These are phyloP conservation scores for Termitomyces sp. DNA, from an alignment of 768 basidiomycete genomes.

Conservation along the genomic window DNA sequence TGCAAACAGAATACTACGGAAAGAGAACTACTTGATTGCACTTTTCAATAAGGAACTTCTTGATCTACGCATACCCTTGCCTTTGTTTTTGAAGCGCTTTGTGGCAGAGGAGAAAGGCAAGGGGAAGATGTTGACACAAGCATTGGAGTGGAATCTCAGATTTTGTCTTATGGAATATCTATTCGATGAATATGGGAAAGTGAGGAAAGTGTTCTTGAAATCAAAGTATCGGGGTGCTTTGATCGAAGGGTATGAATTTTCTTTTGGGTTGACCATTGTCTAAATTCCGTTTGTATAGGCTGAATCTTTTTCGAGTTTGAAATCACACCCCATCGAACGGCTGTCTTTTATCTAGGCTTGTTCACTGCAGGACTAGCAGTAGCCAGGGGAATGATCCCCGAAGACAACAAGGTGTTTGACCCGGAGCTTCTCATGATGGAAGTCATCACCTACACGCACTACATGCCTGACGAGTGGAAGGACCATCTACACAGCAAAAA, in stretches of 20 bases:
- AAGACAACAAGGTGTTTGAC: constrained; percentile 91
- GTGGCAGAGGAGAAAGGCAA: constrained; percentile 56
- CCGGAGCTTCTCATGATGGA: constrained; percentile 91
- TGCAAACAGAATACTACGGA: constrained; percentile 95
- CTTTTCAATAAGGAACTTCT: constrained; percentile 96
- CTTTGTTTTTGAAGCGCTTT: constrained; percentile 51
- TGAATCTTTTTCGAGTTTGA: constrained; percentile 91
- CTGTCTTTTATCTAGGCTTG: constrained; percentile 87
- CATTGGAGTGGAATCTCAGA: constrained; percentile 95
- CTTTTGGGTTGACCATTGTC: not conserved
- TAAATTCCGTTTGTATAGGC: constrained; percentile 39
- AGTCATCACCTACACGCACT: constrained; percentile 92
- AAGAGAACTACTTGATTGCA: constrained; percentile 98
- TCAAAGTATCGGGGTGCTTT: constrained; percentile 74
- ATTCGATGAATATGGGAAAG: constrained; percentile 87
- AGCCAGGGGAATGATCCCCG: constrained; percentile 93
- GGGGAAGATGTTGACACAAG: constrained; percentile 80
- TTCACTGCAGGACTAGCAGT: constrained; percentile 89
- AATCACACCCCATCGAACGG: constrained; percentile 89
- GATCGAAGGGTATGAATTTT: constrained; percentile 68
- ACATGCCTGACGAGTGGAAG: constrained; percentile 94
- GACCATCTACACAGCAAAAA: constrained; percentile 84
- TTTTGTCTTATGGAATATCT: constrained; percentile 96
- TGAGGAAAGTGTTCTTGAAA: constrained; percentile 89
- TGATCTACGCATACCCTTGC: constrained; percentile 83